Evolutionary conservation across 306 rosid species (phyloP), one percentile per base, ranked within the genome.

Genomic region (Cercis canadensis): DNA sequence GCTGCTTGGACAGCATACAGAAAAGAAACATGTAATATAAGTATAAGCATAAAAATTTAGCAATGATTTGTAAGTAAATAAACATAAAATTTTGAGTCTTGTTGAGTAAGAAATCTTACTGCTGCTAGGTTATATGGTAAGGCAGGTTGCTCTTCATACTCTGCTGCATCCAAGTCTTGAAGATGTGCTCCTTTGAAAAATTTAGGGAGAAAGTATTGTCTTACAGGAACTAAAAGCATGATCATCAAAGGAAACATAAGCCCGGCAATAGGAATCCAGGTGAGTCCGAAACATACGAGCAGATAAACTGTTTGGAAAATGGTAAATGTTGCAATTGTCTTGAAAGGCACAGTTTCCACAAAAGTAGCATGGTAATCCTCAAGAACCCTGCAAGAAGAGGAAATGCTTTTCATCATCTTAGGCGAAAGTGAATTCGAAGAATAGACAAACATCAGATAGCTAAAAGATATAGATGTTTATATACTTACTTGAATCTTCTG

Each of bases 221-320:
- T 83, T 8, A 87, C 84, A 0, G 99, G 99, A 67, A 94, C 92
- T 36, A 94, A 73, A 75, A 94, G 86, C 99, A 94, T 94, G 88
- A 94, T 94, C 99, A 94, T 78, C 76, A 94, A 7, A 15, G 99
- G 96, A 58, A 94, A 94, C 96, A 91, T 87, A 46, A 94, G 84
- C 29, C 99, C 97, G 0, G 99, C 99, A 34, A 94, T 89, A 12
- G 99, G 97, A 74, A 94, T 77, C 99, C 99, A 94, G 8, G 99
- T 94, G 41, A 94, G 88, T 65, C 97, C 96, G 85, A 94, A 94
- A 57, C 99, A 94, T 50, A 77, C 46, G 11, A 94, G 86, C 86
- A 94, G 83, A 74, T 94, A 94, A 33, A 65, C 10, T 14, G 96
- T 87, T 73, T 94, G 99, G 86, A 94, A 91, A 24, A 87, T 37